A percentile compares a stretch with the other conserved stretches of the same genome.
Evolutionary conservation across 208 protist species (phyloP).

Genomic region (Spironucleus salmonicida): DNA sequence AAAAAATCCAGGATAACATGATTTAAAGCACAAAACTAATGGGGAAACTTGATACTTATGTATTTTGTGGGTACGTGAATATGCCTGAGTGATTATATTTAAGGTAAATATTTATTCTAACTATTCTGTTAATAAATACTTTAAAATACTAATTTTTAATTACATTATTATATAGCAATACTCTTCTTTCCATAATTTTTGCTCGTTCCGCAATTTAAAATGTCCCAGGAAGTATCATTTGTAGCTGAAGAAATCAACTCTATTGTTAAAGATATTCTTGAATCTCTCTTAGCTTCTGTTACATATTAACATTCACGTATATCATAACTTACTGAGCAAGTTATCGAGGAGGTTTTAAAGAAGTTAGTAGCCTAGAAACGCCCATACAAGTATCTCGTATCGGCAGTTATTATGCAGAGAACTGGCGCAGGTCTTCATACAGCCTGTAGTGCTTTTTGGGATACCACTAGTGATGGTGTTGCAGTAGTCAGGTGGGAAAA

Average conservation of each 20-base stretch:
- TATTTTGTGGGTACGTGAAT: too few species aligned
- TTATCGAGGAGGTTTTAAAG: conserved; percentile 33
- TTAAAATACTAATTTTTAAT: too few species aligned
- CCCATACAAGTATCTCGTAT: conserved; percentile 72
- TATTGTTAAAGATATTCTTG: conserved; percentile 20
- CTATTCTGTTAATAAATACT: too few species aligned
- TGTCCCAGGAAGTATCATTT: conserved; percentile 25
- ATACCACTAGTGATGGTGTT: conserved; percentile 60
- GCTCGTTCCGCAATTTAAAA: too few species aligned
- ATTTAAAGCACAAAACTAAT: too few species aligned
- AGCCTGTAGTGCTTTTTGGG: conserved; percentile 66
- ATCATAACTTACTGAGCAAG: neutral
- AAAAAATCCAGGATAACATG: too few species aligned
- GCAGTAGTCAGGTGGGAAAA: conserved; percentile 29
- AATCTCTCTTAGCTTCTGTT: neutral
- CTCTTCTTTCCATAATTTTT: too few species aligned
- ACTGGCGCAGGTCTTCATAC: conserved; percentile 64
- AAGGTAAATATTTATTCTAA: too few species aligned
- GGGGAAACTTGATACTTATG: too few species aligned
- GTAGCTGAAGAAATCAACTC: conserved; percentile 26
- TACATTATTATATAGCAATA: too few species aligned
- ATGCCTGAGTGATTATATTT: too few species aligned
- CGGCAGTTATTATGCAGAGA: conserved; percentile 65
- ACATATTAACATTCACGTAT: conserved; percentile 23
- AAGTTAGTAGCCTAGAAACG: conserved; percentile 50